Percentiles rank a stretch among this genome's conserved stretches.
Evolutionary conservation across 148 eudicot species (phyloP).

Genomic region (Fagopyrum tataricum): DNA sequence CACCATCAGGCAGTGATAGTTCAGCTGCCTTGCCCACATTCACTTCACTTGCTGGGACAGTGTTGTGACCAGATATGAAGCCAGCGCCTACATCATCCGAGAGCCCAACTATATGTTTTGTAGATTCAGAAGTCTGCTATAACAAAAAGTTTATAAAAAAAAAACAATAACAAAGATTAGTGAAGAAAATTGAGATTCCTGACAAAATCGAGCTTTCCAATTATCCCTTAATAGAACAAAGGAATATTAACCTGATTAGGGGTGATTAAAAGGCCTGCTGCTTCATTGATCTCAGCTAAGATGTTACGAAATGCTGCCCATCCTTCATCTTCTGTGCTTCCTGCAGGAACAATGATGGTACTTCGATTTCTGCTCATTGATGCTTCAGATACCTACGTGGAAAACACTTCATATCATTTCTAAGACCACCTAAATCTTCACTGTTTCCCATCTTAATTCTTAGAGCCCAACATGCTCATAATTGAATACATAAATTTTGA

Average conservation of each 20-base stretch:
- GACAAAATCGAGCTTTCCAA: not conserved
- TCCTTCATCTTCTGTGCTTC: slow-evolving; percentile 79
- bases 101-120: slow-evolving; percentile 79
- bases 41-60: slow-evolving; percentile 49
- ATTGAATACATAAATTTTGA: not conserved
- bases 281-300: slow-evolving; percentile 81
- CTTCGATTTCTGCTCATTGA: slow-evolving; percentile 95
- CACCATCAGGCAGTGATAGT: slow-evolving; percentile 54
- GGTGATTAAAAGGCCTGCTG: slow-evolving; percentile 47
- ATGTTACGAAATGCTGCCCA: slow-evolving; percentile 93
- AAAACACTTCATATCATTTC: not conserved
- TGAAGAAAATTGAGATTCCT: not conserved
- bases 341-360: slow-evolving; percentile 93
- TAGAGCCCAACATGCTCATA: not conserved
- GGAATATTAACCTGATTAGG: slow-evolving; percentile 59
- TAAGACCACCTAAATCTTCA: not conserved
- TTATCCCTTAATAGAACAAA: not conserved
- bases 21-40: slow-evolving; percentile 56
- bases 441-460: not conserved
- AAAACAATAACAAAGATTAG: not conserved
- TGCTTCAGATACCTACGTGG: slow-evolving; percentile 81
- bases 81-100: slow-evolving; percentile 99
- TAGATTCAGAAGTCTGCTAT: slow-evolving; percentile 63
- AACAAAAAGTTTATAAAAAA: slow-evolving; percentile 18
- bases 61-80: slow-evolving; percentile 78